Conservation (phyloP, 2,329 filamentous ascomycete species). For the Periconia macrospinosa region DNA sequence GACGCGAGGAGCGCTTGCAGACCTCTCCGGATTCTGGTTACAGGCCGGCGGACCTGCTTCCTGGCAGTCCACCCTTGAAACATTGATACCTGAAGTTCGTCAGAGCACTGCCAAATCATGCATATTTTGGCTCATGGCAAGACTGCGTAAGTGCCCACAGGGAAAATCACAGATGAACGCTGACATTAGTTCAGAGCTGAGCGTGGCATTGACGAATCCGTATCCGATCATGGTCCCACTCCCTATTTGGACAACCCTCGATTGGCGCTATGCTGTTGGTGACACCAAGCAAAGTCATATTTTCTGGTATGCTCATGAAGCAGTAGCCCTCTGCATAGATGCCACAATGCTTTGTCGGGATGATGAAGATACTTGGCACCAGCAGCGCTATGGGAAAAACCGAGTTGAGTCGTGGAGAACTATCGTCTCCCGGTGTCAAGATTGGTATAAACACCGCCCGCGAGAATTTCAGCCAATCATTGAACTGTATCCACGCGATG, state of each 20-base stretch:
- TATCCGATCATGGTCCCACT: constrained; percentile 11
- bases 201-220: constrained; percentile 14
- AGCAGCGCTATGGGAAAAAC: constrained; percentile 20
- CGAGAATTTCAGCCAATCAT: constrained; percentile 34
- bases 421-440: constrained; percentile 15
- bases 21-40: constrained; percentile 14
- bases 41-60: neutral
- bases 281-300: constrained; percentile 3
- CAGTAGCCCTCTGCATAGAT: constrained; percentile 22
- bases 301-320: constrained; percentile 15
- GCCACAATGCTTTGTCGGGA: constrained; percentile 21
- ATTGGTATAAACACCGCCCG: constrained; percentile 24
- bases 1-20: constrained; percentile 2
- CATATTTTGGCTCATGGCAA: constrained; percentile 20
- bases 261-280: neutral
- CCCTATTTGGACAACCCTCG: constrained; percentile 7
- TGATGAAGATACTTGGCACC: constrained; percentile 21
- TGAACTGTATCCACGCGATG: constrained; percentile 30
- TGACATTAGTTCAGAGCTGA: constrained; percentile 17
- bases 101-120: constrained; percentile 6
- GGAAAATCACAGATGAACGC: neutral
- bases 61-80: constrained; percentile 2
- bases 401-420: constrained; percentile 23
- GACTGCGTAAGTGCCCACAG: constrained; percentile 15
- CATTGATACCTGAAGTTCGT: constrained; percentile 7